Evolutionary conservation across 805 yeast genomes (phyloP).

Genomic region (Candida insectorum): DNA sequence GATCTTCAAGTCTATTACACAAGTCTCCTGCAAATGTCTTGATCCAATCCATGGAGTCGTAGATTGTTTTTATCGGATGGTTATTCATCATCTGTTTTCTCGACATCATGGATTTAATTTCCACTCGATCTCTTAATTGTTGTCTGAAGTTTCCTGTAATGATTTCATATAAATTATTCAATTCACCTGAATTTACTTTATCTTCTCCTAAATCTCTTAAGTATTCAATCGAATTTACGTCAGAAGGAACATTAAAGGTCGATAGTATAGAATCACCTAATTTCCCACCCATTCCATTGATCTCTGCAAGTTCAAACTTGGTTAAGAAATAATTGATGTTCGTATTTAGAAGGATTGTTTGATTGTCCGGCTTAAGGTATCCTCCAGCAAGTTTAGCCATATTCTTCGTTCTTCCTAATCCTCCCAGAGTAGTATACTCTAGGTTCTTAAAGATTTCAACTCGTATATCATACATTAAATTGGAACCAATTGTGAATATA

Average conservation of each 20-base stretch:
- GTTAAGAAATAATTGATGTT: conserved; percentile 52
- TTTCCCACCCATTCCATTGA: conserved; percentile 92
- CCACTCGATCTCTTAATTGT: conserved; percentile 57
- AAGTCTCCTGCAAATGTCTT: conserved; percentile 81
- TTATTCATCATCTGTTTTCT: conserved; percentile 71
- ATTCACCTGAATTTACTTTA: conserved; percentile 21
- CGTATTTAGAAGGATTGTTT: conserved; percentile 62
- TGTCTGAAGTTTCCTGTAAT: conserved; percentile 59
- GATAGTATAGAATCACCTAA: conserved; percentile 58
- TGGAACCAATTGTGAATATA: conserved; percentile 62
- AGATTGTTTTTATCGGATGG: conserved; percentile 45
- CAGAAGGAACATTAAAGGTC: conserved; percentile 50
- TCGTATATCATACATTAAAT: conserved; percentile 54
- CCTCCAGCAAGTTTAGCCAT: conserved; percentile 88
- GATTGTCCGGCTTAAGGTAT: conserved; percentile 78
- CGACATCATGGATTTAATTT: conserved; percentile 84
- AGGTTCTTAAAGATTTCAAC: conserved; percentile 47
- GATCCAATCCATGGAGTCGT: conserved; percentile 74
- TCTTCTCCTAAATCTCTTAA: conserved; percentile 43
- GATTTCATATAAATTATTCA: conserved; percentile 49
- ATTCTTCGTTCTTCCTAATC: conserved; percentile 71
- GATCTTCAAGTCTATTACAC: conserved; percentile 63
- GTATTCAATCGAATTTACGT: conserved; percentile 39
- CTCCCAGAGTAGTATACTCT: conserved; percentile 88
- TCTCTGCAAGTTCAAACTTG: conserved; percentile 63